Evolutionary conservation across 305 asterid genomes (phyloP), one percentile per base, ranked within the genome.

Genomic region (Withania somnifera): DNA sequence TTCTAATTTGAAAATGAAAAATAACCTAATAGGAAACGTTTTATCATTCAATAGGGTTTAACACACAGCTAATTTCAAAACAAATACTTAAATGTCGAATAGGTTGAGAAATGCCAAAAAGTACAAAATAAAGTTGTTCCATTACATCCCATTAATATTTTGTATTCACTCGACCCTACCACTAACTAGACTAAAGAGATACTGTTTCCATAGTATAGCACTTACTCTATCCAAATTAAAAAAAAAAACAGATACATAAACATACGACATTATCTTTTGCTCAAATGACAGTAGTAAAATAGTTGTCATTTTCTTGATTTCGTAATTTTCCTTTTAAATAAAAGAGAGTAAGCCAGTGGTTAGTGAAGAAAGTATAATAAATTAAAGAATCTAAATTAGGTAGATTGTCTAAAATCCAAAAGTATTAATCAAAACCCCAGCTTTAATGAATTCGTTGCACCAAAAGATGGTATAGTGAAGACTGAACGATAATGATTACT

Each of bases 401-500:
- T 86, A 64, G 81, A 76, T 77, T 58, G 86, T 84, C 79, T 57
- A 60, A 80, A 67, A 79, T 81, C 53, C 30, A 40, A 20, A 11
- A 71, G 22, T 75, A 85, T 47, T 78, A 53, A 14, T 61, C 22
- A 67, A 77, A 17, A 24, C 17, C 32, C 28, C 38, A 34, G 2
- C 19, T 40, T 15, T 20, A 45, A 45, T 14, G 15, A 45, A 45
- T 45, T 71, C 13, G 14, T 42, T 22, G 7, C 57, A 42, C 22
- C 56, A 42, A 71, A 71, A 22, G 4, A 2, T 24, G 2, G 4
- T 22, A 42, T 34, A 60, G 26, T 54, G 26, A 54, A 28, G 19
- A n/a, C n/a, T n/a, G n/a, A n/a, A n/a, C n/a, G 5, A 14, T 14
- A n/a, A 6, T 20, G n/a, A 40, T 45, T 14, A 71, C 22, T 45